Evolutionary conservation across 805 yeast genomes (phyloP).

Genomic region (Brettanomyces nanus): DNA sequence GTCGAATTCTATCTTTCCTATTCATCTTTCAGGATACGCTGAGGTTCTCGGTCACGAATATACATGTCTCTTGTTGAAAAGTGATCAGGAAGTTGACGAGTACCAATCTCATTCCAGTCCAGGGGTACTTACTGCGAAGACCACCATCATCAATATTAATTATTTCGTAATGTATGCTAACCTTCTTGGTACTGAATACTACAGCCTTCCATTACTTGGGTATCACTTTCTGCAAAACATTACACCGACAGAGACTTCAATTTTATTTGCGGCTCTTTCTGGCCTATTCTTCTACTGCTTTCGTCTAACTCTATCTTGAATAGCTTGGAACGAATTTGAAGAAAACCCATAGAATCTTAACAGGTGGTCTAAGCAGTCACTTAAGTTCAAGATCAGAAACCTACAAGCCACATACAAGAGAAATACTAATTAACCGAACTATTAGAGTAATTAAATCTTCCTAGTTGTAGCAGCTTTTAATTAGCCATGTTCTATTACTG

Average conservation of each 20-base stretch:
- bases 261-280: constrained; percentile 78
- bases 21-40: constrained; percentile 92
- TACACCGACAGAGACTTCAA: constrained; percentile 92
- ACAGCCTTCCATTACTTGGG: constrained; percentile 85
- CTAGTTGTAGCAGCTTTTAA: too few species aligned
- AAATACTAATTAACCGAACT: too few species aligned
- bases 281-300: constrained; percentile 70
- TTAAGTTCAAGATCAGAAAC: too few species aligned
- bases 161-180: constrained; percentile 78
- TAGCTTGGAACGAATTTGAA: constrained; percentile 87
- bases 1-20: constrained; percentile 67
- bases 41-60: constrained; percentile 70
- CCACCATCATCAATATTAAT: too few species aligned
- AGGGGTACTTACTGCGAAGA: too few species aligned
- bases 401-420: too few species aligned
- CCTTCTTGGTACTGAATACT: constrained; percentile 70
- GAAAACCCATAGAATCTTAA: constrained; percentile 75
- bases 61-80: too few species aligned
- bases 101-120: too few species aligned
- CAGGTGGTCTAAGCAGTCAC: constrained; percentile 89
- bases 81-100: too few species aligned
- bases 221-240: constrained; percentile 69
- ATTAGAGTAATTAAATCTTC: too few species aligned
- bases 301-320: constrained; percentile 87
- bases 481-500: too few species aligned